Evolutionary conservation across 148 eudicot genomes (phyloP).

Genomic region (Fagopyrum esculentum): DNA sequence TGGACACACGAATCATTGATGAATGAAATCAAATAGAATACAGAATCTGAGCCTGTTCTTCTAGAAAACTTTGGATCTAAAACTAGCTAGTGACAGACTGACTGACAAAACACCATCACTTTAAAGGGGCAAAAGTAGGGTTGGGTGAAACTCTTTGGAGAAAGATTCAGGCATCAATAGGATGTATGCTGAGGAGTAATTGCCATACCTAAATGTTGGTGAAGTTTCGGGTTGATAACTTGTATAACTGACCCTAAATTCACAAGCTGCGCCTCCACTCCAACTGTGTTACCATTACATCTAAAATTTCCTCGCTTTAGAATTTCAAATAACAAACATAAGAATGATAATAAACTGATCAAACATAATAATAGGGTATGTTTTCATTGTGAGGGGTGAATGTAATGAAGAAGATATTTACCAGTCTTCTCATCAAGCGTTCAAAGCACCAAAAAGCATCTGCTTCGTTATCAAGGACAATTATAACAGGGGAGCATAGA

Average conservation of each 20-base stretch:
- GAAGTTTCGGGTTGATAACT: conserved; percentile 95
- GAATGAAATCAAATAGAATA: not conserved
- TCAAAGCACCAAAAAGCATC: conserved; percentile 98
- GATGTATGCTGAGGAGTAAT: not conserved
- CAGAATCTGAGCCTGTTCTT: not conserved
- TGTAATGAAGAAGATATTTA: conserved; percentile 18
- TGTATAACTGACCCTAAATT: conserved; percentile 81
- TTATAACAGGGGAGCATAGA: conserved; percentile 95
- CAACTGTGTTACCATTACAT: conserved; percentile 85
- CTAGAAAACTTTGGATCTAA: not conserved
- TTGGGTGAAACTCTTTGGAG: not conserved
- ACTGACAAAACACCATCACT: not conserved
- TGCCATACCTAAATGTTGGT: conserved; percentile 79
- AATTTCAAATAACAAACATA: conserved; percentile 31
- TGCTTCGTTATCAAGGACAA: conserved; percentile 85
- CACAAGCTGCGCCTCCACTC: conserved; percentile 83
- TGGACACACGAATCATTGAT: not conserved
- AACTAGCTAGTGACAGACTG: not conserved
- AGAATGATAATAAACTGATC: conserved; percentile 17
- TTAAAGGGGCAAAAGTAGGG: not conserved
- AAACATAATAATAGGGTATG: not conserved
- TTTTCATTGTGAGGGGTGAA: not conserved
- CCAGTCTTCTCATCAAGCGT: conserved; percentile 93
- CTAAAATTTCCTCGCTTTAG: conserved; percentile 92
- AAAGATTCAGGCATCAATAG: not conserved